Evolutionary conservation across 768 basidiomycete species (phyloP).

Genomic region (Clitopilus hobsonii): DNA sequence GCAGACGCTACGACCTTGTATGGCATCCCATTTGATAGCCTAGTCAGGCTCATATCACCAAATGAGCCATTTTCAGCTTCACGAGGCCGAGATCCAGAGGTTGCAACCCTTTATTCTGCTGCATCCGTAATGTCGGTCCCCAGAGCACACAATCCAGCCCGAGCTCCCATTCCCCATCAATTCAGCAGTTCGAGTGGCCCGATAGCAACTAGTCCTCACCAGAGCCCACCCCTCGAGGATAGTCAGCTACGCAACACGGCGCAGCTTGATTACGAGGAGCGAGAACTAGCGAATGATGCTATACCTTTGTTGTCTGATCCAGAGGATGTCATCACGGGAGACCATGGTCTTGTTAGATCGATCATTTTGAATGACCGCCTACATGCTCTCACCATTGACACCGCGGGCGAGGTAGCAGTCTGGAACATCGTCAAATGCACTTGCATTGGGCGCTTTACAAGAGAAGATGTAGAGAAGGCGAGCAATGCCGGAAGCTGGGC

Average conservation of each 20-base stretch:
- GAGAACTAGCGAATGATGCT: slow-evolving; percentile 84
- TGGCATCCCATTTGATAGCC: slow-evolving; percentile 66
- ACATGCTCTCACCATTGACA: slow-evolving; percentile 89
- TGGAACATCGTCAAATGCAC: slow-evolving; percentile 85
- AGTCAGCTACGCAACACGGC: slow-evolving; percentile 32
- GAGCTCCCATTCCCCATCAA: not conserved
- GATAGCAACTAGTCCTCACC: slow-evolving; percentile 21
- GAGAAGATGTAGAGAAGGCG: slow-evolving; percentile 61
- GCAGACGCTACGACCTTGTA: slow-evolving; percentile 37
- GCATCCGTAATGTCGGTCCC: slow-evolving; percentile 75
- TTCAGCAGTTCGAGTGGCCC: not conserved
- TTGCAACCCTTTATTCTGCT: slow-evolving; percentile 84
- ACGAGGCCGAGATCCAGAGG: slow-evolving; percentile 64
- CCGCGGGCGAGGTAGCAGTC: slow-evolving; percentile 79
- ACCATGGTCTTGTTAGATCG: slow-evolving; percentile 77
- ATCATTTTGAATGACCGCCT: slow-evolving; percentile 83
- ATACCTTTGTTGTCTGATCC: slow-evolving; percentile 47
- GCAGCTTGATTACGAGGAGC: slow-evolving; percentile 53
- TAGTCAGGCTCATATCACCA: slow-evolving; percentile 65
- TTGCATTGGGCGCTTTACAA: slow-evolving; percentile 68
- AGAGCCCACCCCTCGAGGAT: slow-evolving; percentile 31
- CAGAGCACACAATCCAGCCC: slow-evolving; percentile 25
- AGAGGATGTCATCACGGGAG: slow-evolving; percentile 70
- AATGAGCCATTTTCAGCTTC: slow-evolving; percentile 51
- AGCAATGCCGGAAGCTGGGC: slow-evolving; percentile 43